A percentile compares a stretch with the other conserved stretches of the same genome.
Conservation (phyloP, 306 rosid species). For the Sindora glabra region DNA sequence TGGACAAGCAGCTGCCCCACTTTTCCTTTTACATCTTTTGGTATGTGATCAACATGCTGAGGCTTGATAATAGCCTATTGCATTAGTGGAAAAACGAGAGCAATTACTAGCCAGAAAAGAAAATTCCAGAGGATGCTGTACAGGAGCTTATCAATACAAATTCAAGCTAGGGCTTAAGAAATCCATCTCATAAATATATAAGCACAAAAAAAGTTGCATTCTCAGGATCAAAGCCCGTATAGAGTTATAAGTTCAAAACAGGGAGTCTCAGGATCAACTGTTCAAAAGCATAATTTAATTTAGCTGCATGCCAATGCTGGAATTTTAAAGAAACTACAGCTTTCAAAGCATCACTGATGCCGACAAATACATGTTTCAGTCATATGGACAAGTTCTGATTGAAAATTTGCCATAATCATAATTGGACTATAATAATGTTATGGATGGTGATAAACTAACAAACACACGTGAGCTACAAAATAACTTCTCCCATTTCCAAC, state of each 20-base stretch:
- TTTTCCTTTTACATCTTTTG: constrained; percentile 97
- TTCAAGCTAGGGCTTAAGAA: not conserved
- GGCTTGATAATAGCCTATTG: constrained; percentile 93
- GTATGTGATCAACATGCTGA: constrained; percentile 95
- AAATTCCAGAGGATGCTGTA: not conserved
- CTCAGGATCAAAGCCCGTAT: not conserved
- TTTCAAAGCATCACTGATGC: not conserved
- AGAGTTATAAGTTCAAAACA: not conserved
- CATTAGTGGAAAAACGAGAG: not conserved
- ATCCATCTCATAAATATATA: not conserved
- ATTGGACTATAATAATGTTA: not conserved
- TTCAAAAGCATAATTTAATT: not conserved
- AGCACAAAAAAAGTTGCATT: not conserved
- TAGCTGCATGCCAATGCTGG: not conserved
- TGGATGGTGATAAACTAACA: not conserved
- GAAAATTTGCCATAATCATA: no score
- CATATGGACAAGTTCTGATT: no score
- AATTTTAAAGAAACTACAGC: not conserved
- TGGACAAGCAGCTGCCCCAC: constrained; percentile 88
- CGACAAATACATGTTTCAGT: constrained; percentile 2
- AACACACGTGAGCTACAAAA: not conserved
- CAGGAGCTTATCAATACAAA: not conserved
- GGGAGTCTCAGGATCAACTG: not conserved
- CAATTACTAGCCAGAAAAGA: not conserved
- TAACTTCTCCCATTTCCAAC: no score